Conservation (phyloP, 345 rosid species). For the Citrus sp. region DNA sequence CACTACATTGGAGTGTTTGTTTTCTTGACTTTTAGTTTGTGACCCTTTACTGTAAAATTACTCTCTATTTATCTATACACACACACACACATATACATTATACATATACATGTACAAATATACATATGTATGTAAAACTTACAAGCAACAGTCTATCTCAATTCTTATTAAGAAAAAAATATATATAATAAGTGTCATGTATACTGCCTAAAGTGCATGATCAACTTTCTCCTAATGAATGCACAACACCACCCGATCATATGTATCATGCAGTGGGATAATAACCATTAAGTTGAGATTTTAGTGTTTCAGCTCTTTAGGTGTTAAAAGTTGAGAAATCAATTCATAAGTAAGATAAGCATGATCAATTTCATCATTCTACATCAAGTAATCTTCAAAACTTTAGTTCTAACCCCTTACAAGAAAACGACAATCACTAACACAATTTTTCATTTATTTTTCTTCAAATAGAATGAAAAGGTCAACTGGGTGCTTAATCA, state of each 20-base stretch:
- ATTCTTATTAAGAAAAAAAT: not conserved
- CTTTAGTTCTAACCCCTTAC: not conserved
- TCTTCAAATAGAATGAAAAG: not conserved
- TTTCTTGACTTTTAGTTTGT: too few species aligned
- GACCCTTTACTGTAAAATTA: too few species aligned
- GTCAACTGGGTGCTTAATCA: not conserved
- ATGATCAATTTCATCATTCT: not conserved
- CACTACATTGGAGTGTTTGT: too few species aligned
- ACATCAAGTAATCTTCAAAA: not conserved
- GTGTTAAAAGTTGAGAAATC: not conserved
- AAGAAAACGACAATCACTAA: not conserved
- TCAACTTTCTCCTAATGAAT: not conserved
- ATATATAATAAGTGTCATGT: not conserved
- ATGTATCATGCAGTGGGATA: not conserved
- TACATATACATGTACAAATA: too few species aligned
- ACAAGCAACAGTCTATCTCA: not conserved
- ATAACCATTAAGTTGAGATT: not conserved
- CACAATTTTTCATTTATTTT: too few species aligned
- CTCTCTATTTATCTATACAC: too few species aligned
- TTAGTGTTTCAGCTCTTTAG: not conserved
- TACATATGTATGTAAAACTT: too few species aligned
- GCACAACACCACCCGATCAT: not conserved
- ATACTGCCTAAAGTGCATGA: not conserved
- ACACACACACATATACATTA: too few species aligned
- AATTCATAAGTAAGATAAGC: not conserved